These are phyloP conservation scores for Ogataea saltuana DNA, from an alignment of 805 yeast species.

Conservation along the genomic window DNA sequence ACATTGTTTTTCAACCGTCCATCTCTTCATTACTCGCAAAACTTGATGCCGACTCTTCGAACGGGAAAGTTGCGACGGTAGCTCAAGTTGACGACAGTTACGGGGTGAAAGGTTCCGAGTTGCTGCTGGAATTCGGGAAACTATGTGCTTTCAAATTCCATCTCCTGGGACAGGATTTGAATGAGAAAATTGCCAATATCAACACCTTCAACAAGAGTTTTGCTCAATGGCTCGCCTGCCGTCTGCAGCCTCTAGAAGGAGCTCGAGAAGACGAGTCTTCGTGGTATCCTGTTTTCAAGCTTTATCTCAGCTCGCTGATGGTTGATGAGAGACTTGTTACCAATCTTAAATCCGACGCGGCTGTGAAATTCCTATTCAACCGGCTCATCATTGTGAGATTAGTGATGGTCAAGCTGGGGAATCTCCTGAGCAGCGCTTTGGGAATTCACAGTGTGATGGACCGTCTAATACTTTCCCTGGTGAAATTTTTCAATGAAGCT, in stretches of 20 bases:
- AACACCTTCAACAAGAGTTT: conserved; percentile 16
- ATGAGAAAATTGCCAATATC: conserved; percentile 16
- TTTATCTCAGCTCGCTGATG: conserved; percentile 18
- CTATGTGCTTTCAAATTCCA: conserved; percentile 17
- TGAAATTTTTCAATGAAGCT: conserved; percentile 18
- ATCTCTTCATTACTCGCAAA: neutral
- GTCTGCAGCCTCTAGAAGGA: conserved; percentile 19
- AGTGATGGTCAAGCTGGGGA: conserved; percentile 21
- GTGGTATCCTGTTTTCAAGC: conserved; percentile 19
- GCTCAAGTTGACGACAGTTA: neutral
- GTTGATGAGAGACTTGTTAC: conserved; percentile 16
- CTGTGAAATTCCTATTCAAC: conserved; percentile 29
- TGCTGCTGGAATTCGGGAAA: conserved; percentile 10
- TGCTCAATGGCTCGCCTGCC: conserved; percentile 17
- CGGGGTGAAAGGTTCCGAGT: conserved; percentile 7
- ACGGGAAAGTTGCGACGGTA: neutral
- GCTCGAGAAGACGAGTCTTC: conserved; percentile 7
- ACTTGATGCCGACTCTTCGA: conserved; percentile 8
- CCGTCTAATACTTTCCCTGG: conserved; percentile 18
- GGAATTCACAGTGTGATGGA: conserved; percentile 19
- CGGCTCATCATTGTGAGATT: conserved; percentile 25
- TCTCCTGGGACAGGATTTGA: conserved; percentile 10
- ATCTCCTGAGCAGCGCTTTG: conserved; percentile 9
- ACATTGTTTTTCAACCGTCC: conserved; percentile 20
- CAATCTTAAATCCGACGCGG: conserved; percentile 16